Conservation (phyloP, 164 flowering plant species). For the Chimonanthus salicifolius region DNA sequence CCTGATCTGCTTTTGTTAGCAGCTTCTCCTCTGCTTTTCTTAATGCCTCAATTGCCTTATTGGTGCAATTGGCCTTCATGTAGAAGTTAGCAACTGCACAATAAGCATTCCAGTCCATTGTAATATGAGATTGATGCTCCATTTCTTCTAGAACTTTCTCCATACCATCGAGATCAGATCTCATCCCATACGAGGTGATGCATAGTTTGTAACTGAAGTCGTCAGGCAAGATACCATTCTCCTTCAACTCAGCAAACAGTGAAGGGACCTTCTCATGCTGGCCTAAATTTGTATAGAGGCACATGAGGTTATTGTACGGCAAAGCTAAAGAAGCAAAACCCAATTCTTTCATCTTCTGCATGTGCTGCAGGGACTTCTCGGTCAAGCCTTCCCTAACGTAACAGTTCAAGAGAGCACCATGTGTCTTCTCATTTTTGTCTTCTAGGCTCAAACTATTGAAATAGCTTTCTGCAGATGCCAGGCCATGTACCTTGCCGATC, state of each 20-base stretch:
- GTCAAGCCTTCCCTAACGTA: conserved; percentile 23
- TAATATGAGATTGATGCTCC: conserved; percentile 25
- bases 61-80: conserved; percentile 29
- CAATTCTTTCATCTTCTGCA: conserved; percentile 31
- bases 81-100: conserved; percentile 34
- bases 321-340: conserved; percentile 19
- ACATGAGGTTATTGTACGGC: conserved; percentile 32
- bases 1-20: background rate
- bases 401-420: conserved; percentile 40
- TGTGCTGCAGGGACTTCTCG: conserved; percentile 35
- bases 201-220: conserved; percentile 20
- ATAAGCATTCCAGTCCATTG: conserved; percentile 30
- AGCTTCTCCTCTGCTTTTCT: conserved; percentile 23
- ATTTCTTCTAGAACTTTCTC: conserved; percentile 29
- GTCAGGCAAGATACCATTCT: conserved; percentile 27
- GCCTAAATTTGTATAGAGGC: conserved; percentile 27
- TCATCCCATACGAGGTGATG: conserved; percentile 28
- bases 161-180: conserved; percentile 31
- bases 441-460: conserved; percentile 23
- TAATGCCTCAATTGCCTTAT: conserved; percentile 25
- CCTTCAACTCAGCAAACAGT: conserved; percentile 45
- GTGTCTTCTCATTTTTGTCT: conserved; percentile 12
- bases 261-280: conserved; percentile 35
- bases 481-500: conserved; percentile 34
- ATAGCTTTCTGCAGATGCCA: conserved; percentile 35